Percentiles rank a stretch among this genome's conserved stretches.
phyloP scores from a whole-genome alignment of 805 yeast genomes.

The Cyberlindnera americana region DNA sequence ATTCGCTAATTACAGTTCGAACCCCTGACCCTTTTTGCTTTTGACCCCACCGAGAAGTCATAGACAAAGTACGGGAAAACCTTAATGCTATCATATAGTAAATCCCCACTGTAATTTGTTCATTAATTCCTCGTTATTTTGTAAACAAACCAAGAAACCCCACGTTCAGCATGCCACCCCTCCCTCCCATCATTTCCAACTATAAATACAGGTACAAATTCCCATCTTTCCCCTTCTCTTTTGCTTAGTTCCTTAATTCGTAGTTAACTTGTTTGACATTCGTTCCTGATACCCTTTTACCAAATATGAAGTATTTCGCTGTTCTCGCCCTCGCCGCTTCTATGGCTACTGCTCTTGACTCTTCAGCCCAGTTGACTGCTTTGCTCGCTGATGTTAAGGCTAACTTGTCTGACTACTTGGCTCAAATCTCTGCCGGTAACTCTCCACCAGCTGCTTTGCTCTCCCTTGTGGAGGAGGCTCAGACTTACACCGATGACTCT shows the following conservation, averaged over 20 bases:
- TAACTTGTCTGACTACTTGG: constrained; percentile 21
- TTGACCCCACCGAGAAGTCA: no score
- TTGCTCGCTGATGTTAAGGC: constrained; percentile 19
- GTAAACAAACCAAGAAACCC: no score
- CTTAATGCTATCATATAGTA: no score
- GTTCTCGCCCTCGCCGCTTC: constrained; percentile 14
- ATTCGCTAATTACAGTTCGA: no score
- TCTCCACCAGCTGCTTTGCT: constrained; percentile 30
- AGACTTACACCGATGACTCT: constrained; percentile 33
- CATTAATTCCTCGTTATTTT: no score
- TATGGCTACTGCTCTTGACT: constrained; percentile 9
- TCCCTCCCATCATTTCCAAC: no score
- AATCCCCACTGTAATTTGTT: no score
- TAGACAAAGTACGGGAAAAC: no score
- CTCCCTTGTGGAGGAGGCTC: constrained; percentile 25
- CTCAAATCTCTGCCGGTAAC: constrained; percentile 20
- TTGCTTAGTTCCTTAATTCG: no score
- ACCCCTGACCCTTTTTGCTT: no score
- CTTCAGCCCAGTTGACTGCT: constrained; percentile 9
- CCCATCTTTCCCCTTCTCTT: not conserved
- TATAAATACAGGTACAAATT: not conserved
- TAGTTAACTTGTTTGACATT: no score
- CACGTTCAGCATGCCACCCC: no score
- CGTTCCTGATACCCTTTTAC: not conserved
- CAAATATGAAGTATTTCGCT: constrained; percentile 6